Evolutionary conservation across 495 filamentous ascomycete genomes (phyloP).

Genomic region (Trypethelium eluteriae): DNA sequence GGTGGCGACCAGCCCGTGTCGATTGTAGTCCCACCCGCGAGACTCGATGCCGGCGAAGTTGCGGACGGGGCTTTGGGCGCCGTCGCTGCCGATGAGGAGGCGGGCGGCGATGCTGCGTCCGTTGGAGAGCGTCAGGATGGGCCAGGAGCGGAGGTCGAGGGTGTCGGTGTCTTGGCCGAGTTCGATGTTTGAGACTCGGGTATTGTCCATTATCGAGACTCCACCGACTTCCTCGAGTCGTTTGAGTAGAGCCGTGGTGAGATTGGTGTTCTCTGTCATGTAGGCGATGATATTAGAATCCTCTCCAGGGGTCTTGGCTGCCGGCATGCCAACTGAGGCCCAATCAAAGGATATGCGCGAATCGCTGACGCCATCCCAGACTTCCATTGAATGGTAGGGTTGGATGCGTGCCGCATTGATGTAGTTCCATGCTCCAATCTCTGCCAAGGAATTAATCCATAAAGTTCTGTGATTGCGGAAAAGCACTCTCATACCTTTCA

Average conservation of each 20-base stretch:
- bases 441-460: constrained; percentile 28
- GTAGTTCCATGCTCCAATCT: constrained; percentile 81
- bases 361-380: constrained; percentile 90
- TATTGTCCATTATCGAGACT: constrained; percentile 62
- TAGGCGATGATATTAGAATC: constrained; percentile 62
- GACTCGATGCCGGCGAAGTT: constrained; percentile 78
- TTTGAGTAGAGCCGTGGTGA: constrained; percentile 65
- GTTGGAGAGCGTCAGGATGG: constrained; percentile 61
- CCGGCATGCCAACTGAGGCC: constrained; percentile 34
- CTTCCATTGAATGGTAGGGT: constrained; percentile 83
- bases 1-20: constrained; percentile 86
- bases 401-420: constrained; percentile 64
- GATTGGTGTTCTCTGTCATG: constrained; percentile 93
- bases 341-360: constrained; percentile 84
- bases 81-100: constrained; percentile 87
- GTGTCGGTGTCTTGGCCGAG: constrained; percentile 52
- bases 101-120: constrained; percentile 62
- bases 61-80: constrained; percentile 87
- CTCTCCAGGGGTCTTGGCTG: constrained; percentile 9
- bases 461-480: constrained; percentile 33
- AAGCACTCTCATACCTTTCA: constrained; percentile 27
- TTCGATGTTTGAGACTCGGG: constrained; percentile 66
- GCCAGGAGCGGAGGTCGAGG: constrained; percentile 77
- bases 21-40: constrained; percentile 86
- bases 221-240: constrained; percentile 61